A percentile compares a stretch with the other conserved stretches of the same genome.
Conservation (phyloP, 805 yeast genomes). For the Saturnispora kantuleensis region DNA sequence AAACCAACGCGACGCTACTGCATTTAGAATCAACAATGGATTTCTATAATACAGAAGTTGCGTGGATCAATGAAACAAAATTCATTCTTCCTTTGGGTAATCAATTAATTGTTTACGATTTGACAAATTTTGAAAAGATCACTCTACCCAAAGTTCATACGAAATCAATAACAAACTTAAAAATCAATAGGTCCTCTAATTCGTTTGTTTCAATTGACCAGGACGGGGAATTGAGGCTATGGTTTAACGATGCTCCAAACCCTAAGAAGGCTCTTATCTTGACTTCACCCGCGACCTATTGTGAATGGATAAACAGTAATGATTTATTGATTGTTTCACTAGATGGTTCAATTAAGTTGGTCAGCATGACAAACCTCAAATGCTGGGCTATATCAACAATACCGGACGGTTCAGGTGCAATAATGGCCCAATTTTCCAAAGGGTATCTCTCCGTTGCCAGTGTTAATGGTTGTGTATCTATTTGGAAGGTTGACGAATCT, state of each 20-base stretch:
- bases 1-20: constrained; percentile 39
- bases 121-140: background rate
- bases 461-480: constrained; percentile 1
- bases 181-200: background rate
- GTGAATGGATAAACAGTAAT: background rate
- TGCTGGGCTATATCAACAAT: background rate
- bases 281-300: background rate
- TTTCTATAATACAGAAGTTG: constrained; percentile 42
- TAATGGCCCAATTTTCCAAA: background rate
- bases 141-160: background rate
- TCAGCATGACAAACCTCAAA: background rate
- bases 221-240: constrained; percentile 1
- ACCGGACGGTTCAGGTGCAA: constrained; percentile 5
- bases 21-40: constrained; percentile 28
- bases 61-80: constrained; percentile 64
- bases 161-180: background rate
- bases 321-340: constrained; percentile 1
- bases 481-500: background rate
- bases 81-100: constrained; percentile 48
- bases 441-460: background rate
- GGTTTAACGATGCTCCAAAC: background rate
- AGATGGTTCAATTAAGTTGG: constrained; percentile 4
- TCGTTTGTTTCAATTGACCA: constrained; percentile 3
- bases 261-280: background rate
- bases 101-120: background rate